A percentile compares a stretch with the other conserved stretches of the same genome.
These are phyloP conservation scores for Allomyces macrogynus DNA, from an alignment of 192 early-diverging fungal genomes.

Conservation along the genomic window DNA sequence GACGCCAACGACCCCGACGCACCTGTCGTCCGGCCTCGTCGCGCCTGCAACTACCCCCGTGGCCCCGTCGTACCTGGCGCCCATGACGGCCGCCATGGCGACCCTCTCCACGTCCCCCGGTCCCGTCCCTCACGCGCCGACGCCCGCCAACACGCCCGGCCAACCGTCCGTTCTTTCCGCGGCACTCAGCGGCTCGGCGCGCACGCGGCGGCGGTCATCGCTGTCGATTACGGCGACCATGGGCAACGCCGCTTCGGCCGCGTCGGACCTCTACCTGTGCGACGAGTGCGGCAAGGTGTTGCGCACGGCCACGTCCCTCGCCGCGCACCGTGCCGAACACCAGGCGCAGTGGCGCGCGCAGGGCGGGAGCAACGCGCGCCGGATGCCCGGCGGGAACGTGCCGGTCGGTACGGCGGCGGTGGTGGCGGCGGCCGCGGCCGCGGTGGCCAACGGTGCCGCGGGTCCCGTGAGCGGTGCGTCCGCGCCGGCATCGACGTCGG, in stretches of 20 bases:
- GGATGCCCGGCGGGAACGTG: not conserved
- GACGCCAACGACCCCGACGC: no score
- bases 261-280: not conserved
- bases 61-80: no score
- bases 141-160: no score
- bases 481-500: not conserved
- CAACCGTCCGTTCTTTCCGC: no score
- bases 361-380: no score
- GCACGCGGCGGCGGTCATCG: not conserved
- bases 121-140: no score
- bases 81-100: no score
- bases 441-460: not conserved
- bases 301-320: not conserved
- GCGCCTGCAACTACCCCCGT: no score
- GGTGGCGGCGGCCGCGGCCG: not conserved
- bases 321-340: not conserved
- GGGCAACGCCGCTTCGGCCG: not conserved
- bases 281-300: not conserved
- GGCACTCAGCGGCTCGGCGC: not conserved
- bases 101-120: no score
- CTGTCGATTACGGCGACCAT: not conserved
- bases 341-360: not conserved
- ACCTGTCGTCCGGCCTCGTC: no score
- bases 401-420: not conserved
- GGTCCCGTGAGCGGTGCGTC: not conserved